Evolutionary conservation across 345 rosid genomes (phyloP).

Genomic region (Eucalyptus decipiens): DNA sequence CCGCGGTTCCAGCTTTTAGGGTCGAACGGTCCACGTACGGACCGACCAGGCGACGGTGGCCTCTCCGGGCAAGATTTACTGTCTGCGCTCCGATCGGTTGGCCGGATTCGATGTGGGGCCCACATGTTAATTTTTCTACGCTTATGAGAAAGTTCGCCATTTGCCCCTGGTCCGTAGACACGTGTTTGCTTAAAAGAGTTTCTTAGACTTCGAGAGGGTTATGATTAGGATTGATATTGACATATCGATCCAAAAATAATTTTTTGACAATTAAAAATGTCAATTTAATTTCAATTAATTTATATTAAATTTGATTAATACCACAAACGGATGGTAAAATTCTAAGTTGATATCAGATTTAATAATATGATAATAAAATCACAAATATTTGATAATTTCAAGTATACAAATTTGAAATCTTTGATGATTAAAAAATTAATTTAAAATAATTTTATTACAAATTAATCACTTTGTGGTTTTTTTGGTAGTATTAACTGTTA

Average conservation of each 20-base stretch:
- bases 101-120: not conserved
- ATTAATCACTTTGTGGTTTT: too few species aligned
- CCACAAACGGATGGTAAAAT: fast-evolving
- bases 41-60: not conserved
- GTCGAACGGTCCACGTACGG: not conserved
- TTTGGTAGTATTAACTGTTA: fast-evolving
- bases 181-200: not conserved
- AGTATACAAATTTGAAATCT: too few species aligned
- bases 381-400: too few species aligned
- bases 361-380: fast-evolving
- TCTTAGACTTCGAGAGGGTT: not conserved
- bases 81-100: fast-evolving
- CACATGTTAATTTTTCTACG: not conserved
- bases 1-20: not conserved
- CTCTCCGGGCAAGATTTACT: fast-evolving
- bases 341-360: fast-evolving
- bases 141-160: not conserved
- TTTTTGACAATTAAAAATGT: too few species aligned
- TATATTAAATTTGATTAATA: too few species aligned
- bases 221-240: not conserved
- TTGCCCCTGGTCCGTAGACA: fast-evolving
- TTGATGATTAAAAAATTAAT: too few species aligned
- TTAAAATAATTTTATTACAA: too few species aligned
- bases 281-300: too few species aligned
- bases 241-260: too few species aligned